Conservation (phyloP, 148 eudicot species). For the Rhododendron vialii region DNA sequence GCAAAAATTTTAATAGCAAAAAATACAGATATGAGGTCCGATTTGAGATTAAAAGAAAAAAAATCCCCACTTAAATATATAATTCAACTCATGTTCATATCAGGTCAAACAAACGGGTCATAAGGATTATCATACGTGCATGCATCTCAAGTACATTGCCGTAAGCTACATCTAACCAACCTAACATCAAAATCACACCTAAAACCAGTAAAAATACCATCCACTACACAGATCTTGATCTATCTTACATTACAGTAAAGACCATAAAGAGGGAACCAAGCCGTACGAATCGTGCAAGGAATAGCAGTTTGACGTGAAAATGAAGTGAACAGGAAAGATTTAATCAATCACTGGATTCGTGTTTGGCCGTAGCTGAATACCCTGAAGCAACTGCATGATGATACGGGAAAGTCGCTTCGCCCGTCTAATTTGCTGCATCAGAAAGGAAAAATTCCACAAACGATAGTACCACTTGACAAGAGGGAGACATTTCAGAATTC, state of each 20-base stretch:
- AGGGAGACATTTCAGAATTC: background rate
- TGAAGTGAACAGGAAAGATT: background rate
- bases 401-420: background rate
- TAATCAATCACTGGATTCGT: background rate
- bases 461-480: background rate
- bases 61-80: background rate
- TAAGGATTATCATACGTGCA: background rate
- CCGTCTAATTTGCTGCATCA: background rate
- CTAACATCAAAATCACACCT: background rate
- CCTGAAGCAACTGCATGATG: background rate
- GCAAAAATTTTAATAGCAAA: background rate
- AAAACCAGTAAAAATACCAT: background rate
- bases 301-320: background rate
- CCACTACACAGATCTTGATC: background rate
- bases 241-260: background rate
- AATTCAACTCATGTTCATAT: background rate
- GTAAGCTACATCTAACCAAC: background rate
- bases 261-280: background rate
- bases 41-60: background rate
- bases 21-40: background rate
- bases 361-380: background rate
- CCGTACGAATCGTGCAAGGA: background rate
- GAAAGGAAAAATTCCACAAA: background rate
- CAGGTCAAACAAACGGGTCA: background rate
- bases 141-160: background rate